phyloP scores from a whole-genome alignment of 169 alveolate species.

The Plasmodium gallinaceum region DNA sequence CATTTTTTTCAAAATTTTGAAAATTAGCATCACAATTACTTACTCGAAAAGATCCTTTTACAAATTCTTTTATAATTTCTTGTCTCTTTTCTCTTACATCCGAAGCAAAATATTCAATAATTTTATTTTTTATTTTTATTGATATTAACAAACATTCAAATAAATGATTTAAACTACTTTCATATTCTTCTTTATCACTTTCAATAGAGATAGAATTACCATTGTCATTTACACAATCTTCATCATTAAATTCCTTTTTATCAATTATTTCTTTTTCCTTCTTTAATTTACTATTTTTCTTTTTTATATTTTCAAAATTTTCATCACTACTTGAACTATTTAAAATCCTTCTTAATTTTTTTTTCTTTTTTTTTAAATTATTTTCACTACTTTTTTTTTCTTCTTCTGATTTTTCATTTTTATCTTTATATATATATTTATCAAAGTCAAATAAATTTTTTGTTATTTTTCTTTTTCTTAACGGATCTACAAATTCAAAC shows the following conservation, averaged over 20 bases:
- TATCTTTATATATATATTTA: slow-evolving; percentile 59
- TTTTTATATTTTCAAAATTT: slow-evolving; percentile 14
- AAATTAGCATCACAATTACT: slow-evolving; percentile 57
- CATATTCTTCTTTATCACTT: slow-evolving; percentile 30
- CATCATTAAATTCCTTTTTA: slow-evolving; percentile 10
- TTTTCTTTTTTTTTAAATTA: slow-evolving; percentile 48
- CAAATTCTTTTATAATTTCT: slow-evolving; percentile 61
- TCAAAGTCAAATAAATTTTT: slow-evolving; percentile 52
- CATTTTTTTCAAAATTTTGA: slow-evolving; percentile 44
- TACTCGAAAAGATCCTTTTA: slow-evolving; percentile 55
- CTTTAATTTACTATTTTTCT: neutral
- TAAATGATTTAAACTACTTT: slow-evolving; percentile 23
- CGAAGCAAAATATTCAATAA: slow-evolving; percentile 45
- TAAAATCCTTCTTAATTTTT: slow-evolving; percentile 44
- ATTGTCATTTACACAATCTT: neutral
- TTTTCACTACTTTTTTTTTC: slow-evolving; percentile 32
- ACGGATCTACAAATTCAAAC: slow-evolving; percentile 62
- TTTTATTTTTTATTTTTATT: slow-evolving; percentile 46
- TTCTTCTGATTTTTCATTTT: slow-evolving; percentile 31
- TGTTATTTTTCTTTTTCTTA: slow-evolving; percentile 60
- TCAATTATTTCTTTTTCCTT: neutral
- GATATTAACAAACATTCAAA: slow-evolving; percentile 43
- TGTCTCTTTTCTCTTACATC: slow-evolving; percentile 35
- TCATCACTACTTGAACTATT: slow-evolving; percentile 65
- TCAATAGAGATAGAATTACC: neutral